phyloP scores from a whole-genome alignment of 768 basidiomycete species.

The Russula compacta region DNA sequence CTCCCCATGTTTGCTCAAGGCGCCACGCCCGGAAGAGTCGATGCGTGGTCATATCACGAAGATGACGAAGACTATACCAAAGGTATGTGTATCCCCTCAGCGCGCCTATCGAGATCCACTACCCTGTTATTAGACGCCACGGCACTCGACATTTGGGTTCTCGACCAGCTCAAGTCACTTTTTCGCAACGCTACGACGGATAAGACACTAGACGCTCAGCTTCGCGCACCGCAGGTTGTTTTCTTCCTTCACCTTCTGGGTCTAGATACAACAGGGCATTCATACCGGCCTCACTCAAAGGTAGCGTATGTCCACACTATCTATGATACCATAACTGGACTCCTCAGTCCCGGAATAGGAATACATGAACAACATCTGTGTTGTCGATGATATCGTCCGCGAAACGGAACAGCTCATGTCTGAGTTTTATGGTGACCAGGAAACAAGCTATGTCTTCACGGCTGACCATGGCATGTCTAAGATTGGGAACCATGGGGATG shows the following conservation, averaged over 20 bases:
- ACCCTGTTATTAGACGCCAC: conserved; percentile 50
- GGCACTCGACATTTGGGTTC: conserved; percentile 67
- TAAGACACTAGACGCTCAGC: conserved; percentile 36
- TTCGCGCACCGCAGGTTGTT: conserved; percentile 52
- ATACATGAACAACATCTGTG: conserved; percentile 77
- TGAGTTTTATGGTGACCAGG: conserved; percentile 57
- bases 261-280: conserved; percentile 79
- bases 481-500: conserved; percentile 86
- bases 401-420: conserved; percentile 52
- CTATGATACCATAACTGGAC: background rate
- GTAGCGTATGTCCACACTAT: conserved; percentile 28
- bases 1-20: conserved; percentile 81
- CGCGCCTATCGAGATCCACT: background rate
- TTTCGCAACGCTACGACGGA: conserved; percentile 57
- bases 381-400: conserved; percentile 66
- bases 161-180: conserved; percentile 54
- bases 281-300: conserved; percentile 73
- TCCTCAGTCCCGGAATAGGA: conserved; percentile 36
- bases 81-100: conserved; percentile 32
- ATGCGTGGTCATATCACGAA: conserved; percentile 68
- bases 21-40: conserved; percentile 58
- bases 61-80: conserved; percentile 82
- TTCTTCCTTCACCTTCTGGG: conserved; percentile 83
- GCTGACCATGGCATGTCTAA: conserved; percentile 88
- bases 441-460: conserved; percentile 72